Evolutionary conservation across 192 early-diverging fungal genomes (phyloP), one percentile per base, ranked within the genome.

Genomic region (Coemansia asiatica): DNA sequence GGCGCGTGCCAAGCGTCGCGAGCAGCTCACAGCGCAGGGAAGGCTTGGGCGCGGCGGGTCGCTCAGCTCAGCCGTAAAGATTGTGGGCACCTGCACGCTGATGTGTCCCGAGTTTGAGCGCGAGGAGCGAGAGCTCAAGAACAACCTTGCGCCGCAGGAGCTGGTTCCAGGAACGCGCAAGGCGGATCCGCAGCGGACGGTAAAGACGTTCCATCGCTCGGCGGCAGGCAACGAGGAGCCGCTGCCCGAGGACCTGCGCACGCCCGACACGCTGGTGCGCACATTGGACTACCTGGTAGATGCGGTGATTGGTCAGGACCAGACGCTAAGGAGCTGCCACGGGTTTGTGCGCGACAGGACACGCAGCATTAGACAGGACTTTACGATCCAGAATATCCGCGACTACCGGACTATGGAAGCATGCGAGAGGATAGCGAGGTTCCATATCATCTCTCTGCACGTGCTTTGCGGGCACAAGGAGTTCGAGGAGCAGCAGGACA

Each of bases 91-190:
- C 1, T 97, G 95, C 57, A 65, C 73, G 66, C 87, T 90, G 26
- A 97, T 95, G 93, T 95, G 94, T 74, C 92, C 95, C 0, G 87
- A 88, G 65, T 95, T 87, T 67, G 95, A 97, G 76, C 83, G 91
- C 16, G 82, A 91, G 51, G 93, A 95, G 61, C 84, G 95, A 27
- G 90, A 93, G 56, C 85, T 86, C 50, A 89, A 91, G 50, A 88
- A 91, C 60, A 84, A 75, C 44, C 62, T 95, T 33, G 87, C 89
- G 56, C 66, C 71, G 25, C 88, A 92, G 60, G 94, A 97, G 71
- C 33, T 87, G 62, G 68, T 81, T n/a, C 80, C 85, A 1, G 87
- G 84, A 19, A 90, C 89, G 19, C 75, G 80, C 2, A 47, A 44
- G 29, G 86, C 89, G 0, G 91, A 97, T 64, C 88, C 88, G 26